These are phyloP conservation scores for Debaryomyces castellii DNA, from an alignment of 805 yeast species.

Conservation along the genomic window DNA sequence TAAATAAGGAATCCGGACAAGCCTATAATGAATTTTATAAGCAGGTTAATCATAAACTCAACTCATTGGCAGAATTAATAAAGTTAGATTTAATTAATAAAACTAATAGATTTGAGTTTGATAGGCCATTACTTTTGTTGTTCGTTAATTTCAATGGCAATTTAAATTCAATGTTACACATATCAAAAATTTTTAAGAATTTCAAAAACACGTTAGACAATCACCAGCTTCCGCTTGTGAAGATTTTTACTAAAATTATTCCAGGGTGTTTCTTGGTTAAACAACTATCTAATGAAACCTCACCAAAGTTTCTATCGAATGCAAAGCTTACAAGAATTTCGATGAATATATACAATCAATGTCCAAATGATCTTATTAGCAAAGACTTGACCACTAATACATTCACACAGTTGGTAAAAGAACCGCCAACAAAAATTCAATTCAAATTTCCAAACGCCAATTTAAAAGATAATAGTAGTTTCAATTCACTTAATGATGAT, in stretches of 20 bases:
- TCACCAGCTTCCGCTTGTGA: constrained; percentile 42
- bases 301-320: constrained; percentile 28
- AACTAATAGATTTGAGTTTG: constrained; percentile 41
- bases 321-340: constrained; percentile 45
- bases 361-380: constrained; percentile 38
- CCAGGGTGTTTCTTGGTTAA: constrained; percentile 29
- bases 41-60: constrained; percentile 27
- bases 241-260: constrained; percentile 36
- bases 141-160: constrained; percentile 46
- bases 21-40: constrained; percentile 28
- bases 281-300: constrained; percentile 12
- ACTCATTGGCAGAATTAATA: constrained; percentile 35
- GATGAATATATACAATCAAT: constrained; percentile 55
- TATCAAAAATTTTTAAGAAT: constrained; percentile 45
- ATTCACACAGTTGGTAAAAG: constrained; percentile 35
- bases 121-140: constrained; percentile 50
- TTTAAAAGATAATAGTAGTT: constrained; percentile 9
- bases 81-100: constrained; percentile 39
- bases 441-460: constrained; percentile 32
- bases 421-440: constrained; percentile 35
- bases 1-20: constrained; percentile 19
- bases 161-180: constrained; percentile 46
- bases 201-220: constrained; percentile 39
- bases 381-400: constrained; percentile 13
- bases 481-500: constrained; percentile 51